These are phyloP conservation scores for Neurospora sp. DNA, from an alignment of 495 filamentous ascomycete species.

Conservation along the genomic window DNA sequence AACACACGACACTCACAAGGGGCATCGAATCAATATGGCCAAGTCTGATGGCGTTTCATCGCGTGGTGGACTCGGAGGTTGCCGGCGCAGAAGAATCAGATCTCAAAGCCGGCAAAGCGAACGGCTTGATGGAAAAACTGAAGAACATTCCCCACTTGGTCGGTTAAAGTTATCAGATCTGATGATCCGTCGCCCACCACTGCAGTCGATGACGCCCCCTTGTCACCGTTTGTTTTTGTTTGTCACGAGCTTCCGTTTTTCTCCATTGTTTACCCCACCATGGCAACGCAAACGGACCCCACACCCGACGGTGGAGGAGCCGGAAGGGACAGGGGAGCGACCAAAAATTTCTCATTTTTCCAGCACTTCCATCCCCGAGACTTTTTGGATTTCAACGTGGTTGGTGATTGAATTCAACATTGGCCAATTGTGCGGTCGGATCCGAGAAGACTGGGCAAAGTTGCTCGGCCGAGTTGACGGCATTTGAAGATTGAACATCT, in stretches of 20 bases:
- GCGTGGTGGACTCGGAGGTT: not conserved
- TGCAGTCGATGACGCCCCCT: not conserved
- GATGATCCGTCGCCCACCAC: not conserved
- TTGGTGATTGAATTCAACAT: not conserved
- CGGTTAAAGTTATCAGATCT: slow-evolving; percentile 13
- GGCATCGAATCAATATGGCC: not conserved
- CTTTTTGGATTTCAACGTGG: not conserved
- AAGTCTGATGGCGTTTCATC: not conserved
- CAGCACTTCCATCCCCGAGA: not conserved
- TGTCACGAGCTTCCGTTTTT: not conserved
- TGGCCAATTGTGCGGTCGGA: not conserved
- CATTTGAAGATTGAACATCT: not conserved
- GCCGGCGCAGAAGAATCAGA: not conserved
- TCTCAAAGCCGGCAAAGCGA: not conserved
- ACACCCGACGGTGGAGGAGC: not conserved
- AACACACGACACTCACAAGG: not conserved
- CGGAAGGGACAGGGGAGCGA: not conserved
- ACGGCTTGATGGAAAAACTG: not conserved
- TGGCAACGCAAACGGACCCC: not conserved
- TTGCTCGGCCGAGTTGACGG: not conserved
- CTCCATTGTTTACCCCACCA: not conserved
- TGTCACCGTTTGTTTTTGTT: not conserved
- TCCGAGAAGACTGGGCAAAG: not conserved
- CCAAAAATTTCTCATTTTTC: not conserved
- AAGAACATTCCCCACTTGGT: not conserved